Evolutionary conservation across 805 yeast species (phyloP).

Genomic region (Starmerella bacillaris): DNA sequence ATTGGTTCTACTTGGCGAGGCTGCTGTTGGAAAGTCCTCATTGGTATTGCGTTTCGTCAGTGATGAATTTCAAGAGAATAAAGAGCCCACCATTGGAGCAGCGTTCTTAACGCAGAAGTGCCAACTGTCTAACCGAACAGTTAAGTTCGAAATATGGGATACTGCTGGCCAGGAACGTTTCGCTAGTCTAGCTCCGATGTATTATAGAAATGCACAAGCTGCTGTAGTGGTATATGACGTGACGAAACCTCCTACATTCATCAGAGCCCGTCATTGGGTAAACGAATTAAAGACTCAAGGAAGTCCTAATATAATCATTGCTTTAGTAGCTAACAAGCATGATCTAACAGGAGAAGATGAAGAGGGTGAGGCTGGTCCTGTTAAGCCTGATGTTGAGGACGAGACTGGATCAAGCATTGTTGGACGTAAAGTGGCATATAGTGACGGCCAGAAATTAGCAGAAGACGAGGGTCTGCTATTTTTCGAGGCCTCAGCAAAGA

Average conservation of each 20-base stretch:
- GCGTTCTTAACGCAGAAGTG: conserved; percentile 91
- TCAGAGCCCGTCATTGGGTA: conserved; percentile 97
- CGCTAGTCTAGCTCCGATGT: conserved; percentile 92
- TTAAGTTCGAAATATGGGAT: conserved; percentile 50
- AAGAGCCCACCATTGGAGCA: conserved; percentile 96
- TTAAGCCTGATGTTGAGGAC: conserved; percentile 16
- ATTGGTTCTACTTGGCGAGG: conserved; percentile 84
- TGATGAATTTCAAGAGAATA: conserved; percentile 90
- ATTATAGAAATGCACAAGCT: conserved; percentile 92
- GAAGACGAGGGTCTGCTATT: conserved; percentile 80
- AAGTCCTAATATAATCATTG: conserved; percentile 75
- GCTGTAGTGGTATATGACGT: conserved; percentile 91
- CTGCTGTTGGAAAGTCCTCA: conserved; percentile 94
- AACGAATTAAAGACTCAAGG: conserved; percentile 92
- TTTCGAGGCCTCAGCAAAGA: conserved; percentile 89
- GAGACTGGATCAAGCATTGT: background rate
- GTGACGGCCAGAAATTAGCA: conserved; percentile 76
- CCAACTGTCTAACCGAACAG: conserved; percentile 64
- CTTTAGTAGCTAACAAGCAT: conserved; percentile 81
- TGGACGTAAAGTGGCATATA: conserved; percentile 59
- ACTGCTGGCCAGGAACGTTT: conserved; percentile 97
- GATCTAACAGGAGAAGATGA: conserved; percentile 44
- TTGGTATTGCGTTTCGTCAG: conserved; percentile 81
- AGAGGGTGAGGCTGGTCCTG: conserved; percentile 18
- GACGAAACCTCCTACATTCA: conserved; percentile 84